Percentiles rank a stretch among this genome's conserved stretches.
These are phyloP conservation scores for Metschnikowia gelsemii DNA, from an alignment of 805 yeast genomes.

Conservation along the genomic window DNA sequence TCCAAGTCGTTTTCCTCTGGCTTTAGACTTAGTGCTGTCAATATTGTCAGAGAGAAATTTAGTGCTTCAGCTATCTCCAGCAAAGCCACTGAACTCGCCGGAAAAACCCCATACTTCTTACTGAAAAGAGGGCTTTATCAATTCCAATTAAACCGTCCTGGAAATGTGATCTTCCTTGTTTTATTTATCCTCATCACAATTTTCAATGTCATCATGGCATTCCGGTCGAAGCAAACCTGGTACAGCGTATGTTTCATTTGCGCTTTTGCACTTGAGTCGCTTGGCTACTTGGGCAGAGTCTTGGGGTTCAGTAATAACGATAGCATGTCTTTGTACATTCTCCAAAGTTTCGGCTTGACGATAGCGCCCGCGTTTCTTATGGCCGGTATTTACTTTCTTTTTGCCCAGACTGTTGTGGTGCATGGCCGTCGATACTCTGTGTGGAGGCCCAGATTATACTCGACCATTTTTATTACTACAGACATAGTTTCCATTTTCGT, in stretches of 20 bases:
- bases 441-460: slow-evolving; percentile 44
- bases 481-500: slow-evolving; percentile 39
- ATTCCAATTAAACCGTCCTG: slow-evolving; percentile 27
- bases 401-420: slow-evolving; percentile 42
- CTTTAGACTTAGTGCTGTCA: too few relatives aligned
- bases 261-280: slow-evolving; percentile 37
- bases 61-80: too few relatives aligned
- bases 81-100: background rate
- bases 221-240: slow-evolving; percentile 40
- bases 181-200: slow-evolving; percentile 28
- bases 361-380: slow-evolving; percentile 45
- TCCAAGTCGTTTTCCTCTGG: too few relatives aligned
- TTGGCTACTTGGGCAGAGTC: slow-evolving; percentile 41
- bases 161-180: slow-evolving; percentile 33
- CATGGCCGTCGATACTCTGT: slow-evolving; percentile 39
- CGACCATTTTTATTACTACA: slow-evolving; percentile 38
- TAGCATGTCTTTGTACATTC: slow-evolving; percentile 24
- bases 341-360: slow-evolving; percentile 38
- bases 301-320: slow-evolving; percentile 28
- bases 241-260: slow-evolving; percentile 37
- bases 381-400: slow-evolving; percentile 43
- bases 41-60: too few relatives aligned
- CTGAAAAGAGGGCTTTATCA: slow-evolving; percentile 30
- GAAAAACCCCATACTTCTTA: background rate
- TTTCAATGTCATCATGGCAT: slow-evolving; percentile 28